Evolutionary conservation across 177 flowering plant species (phyloP).

Genomic region (Vitis hybrid): DNA sequence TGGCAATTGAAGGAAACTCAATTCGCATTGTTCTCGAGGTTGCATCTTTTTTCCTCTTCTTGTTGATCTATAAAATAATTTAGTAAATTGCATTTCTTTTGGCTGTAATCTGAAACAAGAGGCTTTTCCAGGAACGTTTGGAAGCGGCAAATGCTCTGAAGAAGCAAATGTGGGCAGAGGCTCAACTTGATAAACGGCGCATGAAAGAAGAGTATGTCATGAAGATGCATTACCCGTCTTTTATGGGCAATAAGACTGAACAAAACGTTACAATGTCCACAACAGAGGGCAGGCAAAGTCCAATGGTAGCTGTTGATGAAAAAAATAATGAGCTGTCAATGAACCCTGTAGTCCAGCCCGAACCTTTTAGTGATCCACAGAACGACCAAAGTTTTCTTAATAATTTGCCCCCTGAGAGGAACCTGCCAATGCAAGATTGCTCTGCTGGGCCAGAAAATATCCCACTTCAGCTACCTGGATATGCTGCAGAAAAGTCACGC

Average conservation of each 20-base stretch:
- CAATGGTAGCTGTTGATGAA: constrained; percentile 34
- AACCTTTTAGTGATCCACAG: constrained; percentile 28
- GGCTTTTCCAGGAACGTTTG: constrained; percentile 69
- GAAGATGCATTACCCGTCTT: constrained; percentile 42
- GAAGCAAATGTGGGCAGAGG: constrained; percentile 97
- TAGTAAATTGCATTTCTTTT: not conserved
- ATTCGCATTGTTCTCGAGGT: constrained; percentile 84
- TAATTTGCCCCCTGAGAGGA: constrained; percentile 37
- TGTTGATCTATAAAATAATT: not conserved
- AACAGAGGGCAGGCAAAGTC: constrained; percentile 60
- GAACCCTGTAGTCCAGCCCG: constrained; percentile 39
- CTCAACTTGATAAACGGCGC: constrained; percentile 82
- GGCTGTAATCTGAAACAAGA: constrained; percentile 16
- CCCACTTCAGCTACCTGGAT: constrained; percentile 44
- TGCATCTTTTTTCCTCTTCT: not conserved
- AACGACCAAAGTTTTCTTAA: constrained; percentile 26
- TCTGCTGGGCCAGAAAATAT: constrained; percentile 38
- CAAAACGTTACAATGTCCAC: constrained; percentile 24
- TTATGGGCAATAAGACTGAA: constrained; percentile 42
- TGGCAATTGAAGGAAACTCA: constrained; percentile 88
- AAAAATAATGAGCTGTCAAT: constrained; percentile 34
- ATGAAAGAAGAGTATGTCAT: constrained; percentile 65
- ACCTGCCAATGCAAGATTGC: constrained; percentile 34
- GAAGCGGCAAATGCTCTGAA: constrained; percentile 91
- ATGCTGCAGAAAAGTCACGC: constrained; percentile 70